phyloP scores from a whole-genome alignment of 805 yeast species.

The Wickerhamiella cacticola region DNA sequence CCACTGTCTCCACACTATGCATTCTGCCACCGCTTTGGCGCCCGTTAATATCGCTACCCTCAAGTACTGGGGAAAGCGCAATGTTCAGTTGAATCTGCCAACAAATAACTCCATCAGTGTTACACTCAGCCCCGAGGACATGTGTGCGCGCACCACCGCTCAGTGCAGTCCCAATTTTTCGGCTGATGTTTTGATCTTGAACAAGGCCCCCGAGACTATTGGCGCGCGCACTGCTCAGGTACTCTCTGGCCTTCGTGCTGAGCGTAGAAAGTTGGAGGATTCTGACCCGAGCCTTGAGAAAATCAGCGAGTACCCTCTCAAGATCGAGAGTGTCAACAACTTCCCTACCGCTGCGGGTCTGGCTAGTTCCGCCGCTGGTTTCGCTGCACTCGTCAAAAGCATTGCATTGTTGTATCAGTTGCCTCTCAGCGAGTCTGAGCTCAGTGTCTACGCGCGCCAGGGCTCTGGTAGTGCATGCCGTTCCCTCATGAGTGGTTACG shows the following conservation, averaged over 20 bases:
- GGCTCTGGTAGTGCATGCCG: slow-evolving; percentile 99
- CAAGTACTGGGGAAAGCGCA: slow-evolving; percentile 98
- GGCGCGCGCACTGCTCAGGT: slow-evolving; percentile 48
- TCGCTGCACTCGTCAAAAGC: slow-evolving; percentile 89
- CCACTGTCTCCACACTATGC: slow-evolving; percentile 31
- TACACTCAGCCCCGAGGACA: slow-evolving; percentile 80
- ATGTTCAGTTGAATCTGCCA: slow-evolving; percentile 75
- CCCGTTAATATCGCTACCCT: slow-evolving; percentile 98
- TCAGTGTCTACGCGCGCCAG: slow-evolving; percentile 89
- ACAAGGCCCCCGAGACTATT: slow-evolving; percentile 70
- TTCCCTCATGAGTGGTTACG: slow-evolving; percentile 93
- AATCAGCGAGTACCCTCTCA: slow-evolving; percentile 42
- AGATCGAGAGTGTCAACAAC: slow-evolving; percentile 84
- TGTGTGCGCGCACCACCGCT: slow-evolving; percentile 85
- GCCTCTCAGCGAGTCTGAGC: slow-evolving; percentile 73
- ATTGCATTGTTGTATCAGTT: slow-evolving; percentile 73
- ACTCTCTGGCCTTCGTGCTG: slow-evolving; percentile 56
- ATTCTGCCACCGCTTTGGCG: slow-evolving; percentile 70
- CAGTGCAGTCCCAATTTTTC: slow-evolving; percentile 47
- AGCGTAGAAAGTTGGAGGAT: slow-evolving; percentile 51
- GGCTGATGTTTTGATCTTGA: slow-evolving; percentile 67
- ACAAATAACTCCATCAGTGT: slow-evolving; percentile 94
- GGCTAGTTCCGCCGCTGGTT: slow-evolving; percentile 97
- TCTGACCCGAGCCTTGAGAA: slow-evolving; percentile 43
- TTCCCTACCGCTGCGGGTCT: slow-evolving; percentile 99